These are phyloP conservation scores for Xylaria cubensis DNA, from an alignment of 495 filamentous ascomycete species.

Conservation along the genomic window DNA sequence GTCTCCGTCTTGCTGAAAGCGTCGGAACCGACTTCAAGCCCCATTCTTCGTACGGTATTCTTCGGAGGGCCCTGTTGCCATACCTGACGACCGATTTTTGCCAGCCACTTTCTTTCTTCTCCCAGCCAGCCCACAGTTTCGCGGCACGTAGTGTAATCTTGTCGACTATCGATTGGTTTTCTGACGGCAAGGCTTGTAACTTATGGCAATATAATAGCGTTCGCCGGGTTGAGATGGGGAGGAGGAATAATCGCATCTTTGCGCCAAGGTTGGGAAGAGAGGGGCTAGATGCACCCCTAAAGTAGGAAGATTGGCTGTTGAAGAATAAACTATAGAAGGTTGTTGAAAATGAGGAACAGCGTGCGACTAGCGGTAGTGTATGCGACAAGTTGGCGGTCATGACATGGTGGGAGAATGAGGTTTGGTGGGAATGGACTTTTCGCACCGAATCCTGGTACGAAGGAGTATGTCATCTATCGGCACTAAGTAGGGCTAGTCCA, in stretches of 20 bases:
- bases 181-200: slow-evolving; percentile 54
- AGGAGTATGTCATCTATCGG: slow-evolving; percentile 1
- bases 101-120: slow-evolving; percentile 83
- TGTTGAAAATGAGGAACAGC: background rate
- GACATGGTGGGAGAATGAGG: slow-evolving; percentile 1
- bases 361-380: background rate
- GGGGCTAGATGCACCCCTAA: slow-evolving; percentile 21
- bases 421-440: background rate
- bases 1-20: slow-evolving; percentile 68
- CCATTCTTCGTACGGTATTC: slow-evolving; percentile 97
- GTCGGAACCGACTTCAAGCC: slow-evolving; percentile 93
- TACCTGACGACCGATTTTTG: slow-evolving; percentile 83
- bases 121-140: slow-evolving; percentile 83
- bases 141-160: slow-evolving; percentile 70
- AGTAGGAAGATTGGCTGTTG: background rate
- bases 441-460: background rate
- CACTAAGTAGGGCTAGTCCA: background rate
- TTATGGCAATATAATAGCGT: slow-evolving; percentile 94
- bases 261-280: slow-evolving; percentile 28
- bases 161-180: slow-evolving; percentile 65
- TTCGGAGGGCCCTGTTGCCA: slow-evolving; percentile 82
- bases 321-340: background rate
- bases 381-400: background rate
- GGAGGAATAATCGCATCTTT: slow-evolving; percentile 90
- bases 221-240: slow-evolving; percentile 89